Evolutionary conservation across 768 basidiomycete species (phyloP).

Genomic region (Scleroderma bovista): DNA sequence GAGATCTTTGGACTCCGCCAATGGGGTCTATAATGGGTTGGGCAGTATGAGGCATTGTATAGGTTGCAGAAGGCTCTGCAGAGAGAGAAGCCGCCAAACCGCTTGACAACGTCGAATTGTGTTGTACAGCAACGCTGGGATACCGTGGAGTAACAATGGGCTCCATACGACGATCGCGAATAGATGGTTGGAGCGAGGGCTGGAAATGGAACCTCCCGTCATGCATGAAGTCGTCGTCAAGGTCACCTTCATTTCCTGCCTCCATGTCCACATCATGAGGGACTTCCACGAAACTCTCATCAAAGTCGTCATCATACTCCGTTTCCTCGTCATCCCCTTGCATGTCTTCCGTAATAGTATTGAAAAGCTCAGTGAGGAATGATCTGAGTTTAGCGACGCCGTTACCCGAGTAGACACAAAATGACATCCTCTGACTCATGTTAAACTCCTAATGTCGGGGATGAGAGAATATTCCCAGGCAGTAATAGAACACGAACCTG

Average conservation of each 20-base stretch:
- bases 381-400: conserved; percentile 80
- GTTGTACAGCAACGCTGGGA: conserved; percentile 27
- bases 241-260: conserved; percentile 33
- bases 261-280: conserved; percentile 29
- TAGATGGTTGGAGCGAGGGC: conserved; percentile 1
- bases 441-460: conserved; percentile 71
- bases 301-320: conserved; percentile 51
- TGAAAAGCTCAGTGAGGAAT: conserved; percentile 72
- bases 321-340: conserved; percentile 62
- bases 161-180: conserved; percentile 7
- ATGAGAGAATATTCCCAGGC: conserved; percentile 2
- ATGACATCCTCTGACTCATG: conserved; percentile 78
- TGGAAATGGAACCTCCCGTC: conserved; percentile 27
- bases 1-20: conserved; percentile 34
- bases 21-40: conserved; percentile 32
- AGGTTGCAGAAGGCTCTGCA: conserved; percentile 1
- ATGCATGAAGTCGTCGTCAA: conserved; percentile 40
- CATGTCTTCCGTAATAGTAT: conserved; percentile 65
- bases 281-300: conserved; percentile 30
- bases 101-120: conserved; percentile 20
- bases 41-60: conserved; percentile 24
- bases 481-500: conserved; percentile 45
- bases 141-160: conserved; percentile 9
- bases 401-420: conserved; percentile 95
- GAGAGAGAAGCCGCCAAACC: conserved; percentile 10